Evolutionary conservation across 768 basidiomycete species (phyloP).

Genomic region (Russula griseocarnosa): DNA sequence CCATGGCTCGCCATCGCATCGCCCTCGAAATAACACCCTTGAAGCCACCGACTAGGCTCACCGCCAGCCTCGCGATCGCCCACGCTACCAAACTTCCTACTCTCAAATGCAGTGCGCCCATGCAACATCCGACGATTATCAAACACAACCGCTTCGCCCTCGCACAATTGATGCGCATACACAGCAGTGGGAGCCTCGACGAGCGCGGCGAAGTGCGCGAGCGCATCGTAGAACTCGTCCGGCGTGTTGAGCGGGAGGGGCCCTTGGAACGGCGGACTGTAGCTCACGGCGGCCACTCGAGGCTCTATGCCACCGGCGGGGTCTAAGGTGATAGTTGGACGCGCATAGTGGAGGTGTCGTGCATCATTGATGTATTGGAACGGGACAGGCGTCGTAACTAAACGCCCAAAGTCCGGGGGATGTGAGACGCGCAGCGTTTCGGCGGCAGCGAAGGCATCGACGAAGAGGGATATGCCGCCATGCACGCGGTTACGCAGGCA

Average conservation of each 20-base stretch:
- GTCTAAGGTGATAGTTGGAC: slow-evolving; percentile 71
- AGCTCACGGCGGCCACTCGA: slow-evolving; percentile 70
- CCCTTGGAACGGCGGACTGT: slow-evolving; percentile 93
- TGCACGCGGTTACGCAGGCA: slow-evolving; percentile 79
- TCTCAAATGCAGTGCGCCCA: slow-evolving; percentile 73
- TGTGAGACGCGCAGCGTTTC: slow-evolving; percentile 44
- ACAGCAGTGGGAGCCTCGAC: slow-evolving; percentile 50
- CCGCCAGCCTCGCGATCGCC: slow-evolving; percentile 30
- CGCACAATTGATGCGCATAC: slow-evolving; percentile 62
- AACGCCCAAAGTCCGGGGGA: slow-evolving; percentile 51
- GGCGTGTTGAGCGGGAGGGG: slow-evolving; percentile 59
- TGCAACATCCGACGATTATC: slow-evolving; percentile 91
- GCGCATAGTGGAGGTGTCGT: slow-evolving; percentile 69
- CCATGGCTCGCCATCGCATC: slow-evolving; percentile 60
- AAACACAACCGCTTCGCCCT: slow-evolving; percentile 86
- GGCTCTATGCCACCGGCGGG: slow-evolving; percentile 4
- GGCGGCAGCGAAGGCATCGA: slow-evolving; percentile 72
- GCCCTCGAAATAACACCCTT: slow-evolving; percentile 78
- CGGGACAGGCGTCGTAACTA: slow-evolving; percentile 63
- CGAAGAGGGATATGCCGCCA: slow-evolving; percentile 84
- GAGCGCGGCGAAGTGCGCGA: slow-evolving; percentile 55
- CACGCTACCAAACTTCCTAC: slow-evolving; percentile 26
- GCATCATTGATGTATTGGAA: slow-evolving; percentile 93
- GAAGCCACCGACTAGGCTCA: slow-evolving; percentile 74
- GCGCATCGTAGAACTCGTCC: slow-evolving; percentile 54